These are phyloP conservation scores for Marasmius fiardii DNA, from an alignment of 1,284 basidiomycete genomes.

Conservation along the genomic window DNA sequence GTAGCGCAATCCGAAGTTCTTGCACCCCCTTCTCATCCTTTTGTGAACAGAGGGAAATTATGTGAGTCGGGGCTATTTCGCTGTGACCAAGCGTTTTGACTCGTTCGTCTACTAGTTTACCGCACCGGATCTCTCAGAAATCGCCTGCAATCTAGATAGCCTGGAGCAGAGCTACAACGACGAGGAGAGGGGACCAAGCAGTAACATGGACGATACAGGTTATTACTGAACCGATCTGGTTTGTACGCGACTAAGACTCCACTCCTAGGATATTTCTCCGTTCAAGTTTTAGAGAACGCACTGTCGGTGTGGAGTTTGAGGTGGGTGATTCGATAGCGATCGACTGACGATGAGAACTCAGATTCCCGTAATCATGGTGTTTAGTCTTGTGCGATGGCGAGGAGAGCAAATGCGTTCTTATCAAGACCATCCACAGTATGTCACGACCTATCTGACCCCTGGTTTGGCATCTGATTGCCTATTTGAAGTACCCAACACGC, in stretches of 20 bases:
- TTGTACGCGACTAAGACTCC: neutral
- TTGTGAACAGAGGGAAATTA: conserved; percentile 61
- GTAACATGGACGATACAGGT: conserved; percentile 91
- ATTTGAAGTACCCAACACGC: conserved; percentile 70
- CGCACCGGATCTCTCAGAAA: conserved; percentile 81
- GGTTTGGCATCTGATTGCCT: conserved; percentile 6
- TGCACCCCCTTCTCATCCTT: conserved; percentile 9
- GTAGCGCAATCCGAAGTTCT: conserved; percentile 22
- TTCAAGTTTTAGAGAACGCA: conserved; percentile 79
- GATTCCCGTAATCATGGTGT: conserved; percentile 8
- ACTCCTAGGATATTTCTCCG: conserved; percentile 76
- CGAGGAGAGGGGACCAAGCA: conserved; percentile 46
- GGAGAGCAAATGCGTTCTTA: conserved; percentile 77
- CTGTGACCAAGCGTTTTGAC: neutral
- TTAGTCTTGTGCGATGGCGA: conserved; percentile 77
- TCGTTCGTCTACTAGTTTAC: conserved; percentile 56
- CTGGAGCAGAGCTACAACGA: conserved; percentile 60
- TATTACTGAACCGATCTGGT: conserved; percentile 12
- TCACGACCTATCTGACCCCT: conserved; percentile 10
- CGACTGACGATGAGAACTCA: conserved; percentile 5
- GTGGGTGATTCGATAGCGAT: conserved; percentile 35
- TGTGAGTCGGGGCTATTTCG: conserved; percentile 36
- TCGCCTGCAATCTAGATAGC: conserved; percentile 67
- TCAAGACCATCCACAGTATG: conserved; percentile 79
- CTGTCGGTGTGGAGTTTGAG: conserved; percentile 81